Evolutionary conservation across 345 rosid species (phyloP), one percentile per base, ranked within the genome.

Genomic region (Excoecaria cochinchinensis): DNA sequence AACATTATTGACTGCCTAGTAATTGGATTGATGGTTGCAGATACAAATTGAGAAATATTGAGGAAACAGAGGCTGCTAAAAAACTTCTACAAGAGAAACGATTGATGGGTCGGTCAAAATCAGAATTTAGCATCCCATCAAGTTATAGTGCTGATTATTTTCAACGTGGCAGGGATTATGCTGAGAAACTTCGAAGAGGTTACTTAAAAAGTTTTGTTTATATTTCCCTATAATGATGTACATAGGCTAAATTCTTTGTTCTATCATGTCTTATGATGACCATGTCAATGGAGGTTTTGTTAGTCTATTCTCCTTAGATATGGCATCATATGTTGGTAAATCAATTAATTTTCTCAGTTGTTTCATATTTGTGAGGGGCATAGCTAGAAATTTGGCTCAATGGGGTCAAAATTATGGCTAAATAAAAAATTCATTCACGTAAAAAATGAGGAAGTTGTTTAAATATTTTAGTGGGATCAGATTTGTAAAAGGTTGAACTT

Each of bases 61-160:
- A 93, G 80, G 99, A 95, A 80, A 95, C 99, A 22, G 99, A 93
- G 84, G 99, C 99, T 67, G 98, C 99, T 31, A 95, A 95, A 75
- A 95, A 93, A 96, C 97, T 93, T 84, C 75, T 95, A 64, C 97
- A 93, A 70, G 99, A 95, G 83, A 95, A 88, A 80, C 87, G 98
- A 84, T 89, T 93, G 55, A 86, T 81, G 91, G 93, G 92, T 48
- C 79, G 89, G 40, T 69, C 90, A 6, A 93, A 89, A 78, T 87
- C 97, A 3, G 97, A 93, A 53, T 76, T 85, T 77, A 93, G 77
- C 80, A 91, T 93, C 66, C 99, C 98, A 2, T 80, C 99, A 71
- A 95, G 98, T 87, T 95, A 89, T 50, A 95, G 99, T 82, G 99
- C 98, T 8, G 99, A 95, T 80, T 95, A 90, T 78, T 92, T 94